Evolutionary conservation across 345 rosid species (phyloP), one percentile per base, ranked within the genome.

Genomic region (Moricandia moricandioides): DNA sequence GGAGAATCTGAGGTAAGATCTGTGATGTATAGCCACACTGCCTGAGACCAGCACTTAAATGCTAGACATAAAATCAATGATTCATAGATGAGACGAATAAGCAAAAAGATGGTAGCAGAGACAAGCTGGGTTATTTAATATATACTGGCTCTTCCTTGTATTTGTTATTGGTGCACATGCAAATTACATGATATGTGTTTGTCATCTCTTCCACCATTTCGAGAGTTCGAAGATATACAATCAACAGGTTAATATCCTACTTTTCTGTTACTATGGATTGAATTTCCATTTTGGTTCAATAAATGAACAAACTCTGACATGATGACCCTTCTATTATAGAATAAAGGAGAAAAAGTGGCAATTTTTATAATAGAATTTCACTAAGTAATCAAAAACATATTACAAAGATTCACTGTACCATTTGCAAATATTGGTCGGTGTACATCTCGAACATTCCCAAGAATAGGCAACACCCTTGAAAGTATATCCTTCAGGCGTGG

Each of bases 11-110:
- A 84, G 68, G 92, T 87, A 70, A 81, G 83, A 74, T 93, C 98
- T 65, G 76, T 67, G 62, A 62, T 80, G 70, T 79, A 91, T 67
- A 85, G 91, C 88, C 88, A 85, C 62, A 83, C 92, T 83, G 98
- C 98, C 77, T 89, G 96, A 82, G 91, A 87, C 98, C 98, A 94
- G 84, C 96, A 94, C 83, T 88, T 94, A 69, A 94, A 88, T 47
- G 98, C 98, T 94, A 83, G 68, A 85, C 68, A 85, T 60, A 70
- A 75, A 21, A 60, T 39, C 17, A 74, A 40, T 13, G 65, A 34
- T 65, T 58, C 67, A 69, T 8, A 69, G 65, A 55, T 73, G 43
- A 62, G 82, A 30, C 51, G 26, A 62, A 54, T 70, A 43, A 33
- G 84, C 43, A 45, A 65, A 51, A 12, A 26, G 55, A 26, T 65